Evolutionary conservation across 306 rosid genomes (phyloP).

Genomic region (Prunus davidiana): DNA sequence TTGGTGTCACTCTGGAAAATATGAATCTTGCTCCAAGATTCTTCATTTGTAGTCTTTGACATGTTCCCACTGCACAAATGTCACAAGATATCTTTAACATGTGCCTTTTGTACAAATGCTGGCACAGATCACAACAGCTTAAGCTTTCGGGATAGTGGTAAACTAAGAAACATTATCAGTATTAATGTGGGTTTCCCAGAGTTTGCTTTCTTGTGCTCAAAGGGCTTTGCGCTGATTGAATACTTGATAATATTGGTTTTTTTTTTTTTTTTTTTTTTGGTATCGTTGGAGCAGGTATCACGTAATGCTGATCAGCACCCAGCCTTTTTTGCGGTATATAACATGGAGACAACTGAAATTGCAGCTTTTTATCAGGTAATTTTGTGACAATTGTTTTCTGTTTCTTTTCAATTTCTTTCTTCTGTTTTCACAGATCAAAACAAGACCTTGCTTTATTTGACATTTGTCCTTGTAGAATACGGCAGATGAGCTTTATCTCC

Average conservation of each 20-base stretch:
- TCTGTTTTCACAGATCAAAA: background rate
- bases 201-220: background rate
- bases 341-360: slow-evolving; percentile 97
- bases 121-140: background rate
- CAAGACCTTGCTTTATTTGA: slow-evolving; percentile 16
- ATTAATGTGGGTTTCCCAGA: background rate
- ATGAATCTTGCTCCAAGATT: background rate
- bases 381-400: background rate
- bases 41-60: background rate
- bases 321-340: slow-evolving; percentile 82
- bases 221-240: slow-evolving; percentile 8
- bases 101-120: background rate
- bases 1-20: background rate
- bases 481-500: slow-evolving; percentile 75
- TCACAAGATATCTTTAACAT: background rate
- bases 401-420: background rate
- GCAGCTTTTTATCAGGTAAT: slow-evolving; percentile 85
- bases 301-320: slow-evolving; percentile 75
- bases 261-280: slow-evolving; percentile 20
- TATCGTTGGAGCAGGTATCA: slow-evolving; percentile 54
- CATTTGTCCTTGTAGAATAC: slow-evolving; percentile 58
- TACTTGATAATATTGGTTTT: slow-evolving; percentile 20
- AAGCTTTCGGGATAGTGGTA: background rate
- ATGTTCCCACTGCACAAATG: background rate
- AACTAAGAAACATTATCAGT: background rate